Evolutionary conservation across 108 stramenopile genomes (phyloP), one percentile per base, ranked within the genome.

Genomic region (Nitzschia putrida): DNA sequence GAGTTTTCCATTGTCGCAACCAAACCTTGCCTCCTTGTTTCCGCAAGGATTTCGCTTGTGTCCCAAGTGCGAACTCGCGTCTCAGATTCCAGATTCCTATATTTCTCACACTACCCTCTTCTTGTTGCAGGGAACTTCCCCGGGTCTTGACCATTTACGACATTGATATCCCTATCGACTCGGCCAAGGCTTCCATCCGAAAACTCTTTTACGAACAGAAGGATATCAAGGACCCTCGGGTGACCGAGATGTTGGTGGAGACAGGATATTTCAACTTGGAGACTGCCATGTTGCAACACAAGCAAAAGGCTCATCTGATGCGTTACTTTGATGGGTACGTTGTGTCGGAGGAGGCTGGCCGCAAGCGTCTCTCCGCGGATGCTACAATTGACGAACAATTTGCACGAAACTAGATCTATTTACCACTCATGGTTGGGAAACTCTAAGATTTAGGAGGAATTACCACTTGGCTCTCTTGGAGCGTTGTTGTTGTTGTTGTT

Each of bases 231-330:
- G 96, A 96, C 73, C 49, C 54, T 2, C 83, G 96, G 11, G 88
- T 96, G 13, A 52, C 79, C 45, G 86, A 88, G 52, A 90, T 93
- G 86, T 67, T 96, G 65, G 68, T 96, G n/a, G 91, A 90, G 29
- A 84, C 87, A 75, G 96, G 96, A 13, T 96, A 96, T 72, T 90
- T 92, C 76, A 85, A 87, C 21, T 69, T 96, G 66, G 93, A 96
- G 76, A 91, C 92, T 69, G 89, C 89, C 24, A 67, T 96, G 76
- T 66, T 96, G 78, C 95, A 96, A 66, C 90, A 94, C 80, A 96
- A 94, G 72, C 96, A 96, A 71, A 88, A 88, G 70, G 53, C 82
- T 8, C 96, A 96, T 61, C 79, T 96, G 66, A 79, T 93, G 84
- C 79, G 84, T 56, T 80, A 83, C 53, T 81, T 96, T 42, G 88